A percentile compares a stretch with the other conserved stretches of the same genome.
phyloP scores from a whole-genome alignment of 2,329 filamentous ascomycete species.

The Meredithiella fracta region DNA sequence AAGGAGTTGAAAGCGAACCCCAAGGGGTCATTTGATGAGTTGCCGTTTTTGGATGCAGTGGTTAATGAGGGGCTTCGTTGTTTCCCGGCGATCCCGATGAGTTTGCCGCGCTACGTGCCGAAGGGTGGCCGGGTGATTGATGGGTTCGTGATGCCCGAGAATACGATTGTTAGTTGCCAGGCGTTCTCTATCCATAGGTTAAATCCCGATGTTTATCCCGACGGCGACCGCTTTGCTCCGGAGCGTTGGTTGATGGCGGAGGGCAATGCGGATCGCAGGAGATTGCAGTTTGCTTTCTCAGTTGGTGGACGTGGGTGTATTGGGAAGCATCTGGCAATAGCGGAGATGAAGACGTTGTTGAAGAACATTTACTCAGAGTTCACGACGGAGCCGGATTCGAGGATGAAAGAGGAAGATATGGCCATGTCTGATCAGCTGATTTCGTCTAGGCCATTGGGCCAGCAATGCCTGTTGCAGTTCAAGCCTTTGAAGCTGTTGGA shows the following conservation, averaged over 20 bases:
- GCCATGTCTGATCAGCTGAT: slow-evolving; percentile 51
- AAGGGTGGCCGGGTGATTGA: slow-evolving; percentile 37
- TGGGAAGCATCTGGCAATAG: slow-evolving; percentile 47
- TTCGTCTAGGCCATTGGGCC: slow-evolving; percentile 43
- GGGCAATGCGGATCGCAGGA: slow-evolving; percentile 54
- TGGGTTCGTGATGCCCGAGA: slow-evolving; percentile 34
- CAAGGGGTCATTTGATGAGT: slow-evolving; percentile 28
- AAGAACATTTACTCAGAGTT: slow-evolving; percentile 45
- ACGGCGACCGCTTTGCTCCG: slow-evolving; percentile 62
- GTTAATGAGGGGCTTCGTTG: slow-evolving; percentile 45
- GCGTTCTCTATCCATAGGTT: slow-evolving; percentile 43
- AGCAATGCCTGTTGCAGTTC: slow-evolving; percentile 41
- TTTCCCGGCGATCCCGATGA: slow-evolving; percentile 51
- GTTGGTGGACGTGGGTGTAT: slow-evolving; percentile 49
- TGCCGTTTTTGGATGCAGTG: slow-evolving; percentile 46
- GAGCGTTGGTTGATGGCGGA: slow-evolving; percentile 65
- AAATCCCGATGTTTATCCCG: slow-evolving; percentile 52
- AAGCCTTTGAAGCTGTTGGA: slow-evolving; percentile 19
- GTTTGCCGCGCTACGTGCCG: slow-evolving; percentile 44
- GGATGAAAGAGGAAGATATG: slow-evolving; percentile 42
- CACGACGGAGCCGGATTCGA: slow-evolving; percentile 35
- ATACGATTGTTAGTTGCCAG: slow-evolving; percentile 43
- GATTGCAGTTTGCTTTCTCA: slow-evolving; percentile 49
- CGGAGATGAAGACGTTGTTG: slow-evolving; percentile 52
- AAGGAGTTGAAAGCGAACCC: slow-evolving; percentile 33